phyloP scores from a whole-genome alignment of 208 protist genomes.

The Strigomonas galati region DNA sequence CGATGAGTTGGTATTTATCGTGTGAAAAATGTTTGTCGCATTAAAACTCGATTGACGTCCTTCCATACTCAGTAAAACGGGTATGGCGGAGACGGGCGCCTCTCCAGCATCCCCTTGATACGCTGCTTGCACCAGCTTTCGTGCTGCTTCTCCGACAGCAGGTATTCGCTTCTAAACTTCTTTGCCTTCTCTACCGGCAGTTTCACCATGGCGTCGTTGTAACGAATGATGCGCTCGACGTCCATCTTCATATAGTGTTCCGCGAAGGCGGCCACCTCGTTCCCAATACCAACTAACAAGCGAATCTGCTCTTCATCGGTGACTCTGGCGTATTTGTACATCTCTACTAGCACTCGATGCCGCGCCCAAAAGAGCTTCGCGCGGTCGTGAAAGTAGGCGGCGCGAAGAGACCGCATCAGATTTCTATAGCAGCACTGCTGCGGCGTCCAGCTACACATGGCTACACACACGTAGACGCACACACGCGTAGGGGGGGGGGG shows the following conservation, averaged over 20 bases:
- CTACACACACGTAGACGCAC: too few relatives aligned
- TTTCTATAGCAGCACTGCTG: constrained; percentile 73
- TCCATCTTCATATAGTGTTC: constrained; percentile 80
- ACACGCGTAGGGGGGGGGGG: too few relatives aligned
- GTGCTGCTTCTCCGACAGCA: constrained; percentile 83
- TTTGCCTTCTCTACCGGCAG: constrained; percentile 76
- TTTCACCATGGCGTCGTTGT: constrained; percentile 77
- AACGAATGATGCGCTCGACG: constrained; percentile 72
- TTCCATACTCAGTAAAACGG: constrained; percentile 60
- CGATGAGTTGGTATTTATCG: too few relatives aligned
- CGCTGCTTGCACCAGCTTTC: constrained; percentile 89
- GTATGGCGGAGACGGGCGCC: constrained; percentile 77
- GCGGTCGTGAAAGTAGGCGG: constrained; percentile 82
- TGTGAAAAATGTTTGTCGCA: too few relatives aligned
- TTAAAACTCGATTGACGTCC: too few relatives aligned
- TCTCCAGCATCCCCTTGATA: constrained; percentile 73
- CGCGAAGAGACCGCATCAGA: constrained; percentile 67
- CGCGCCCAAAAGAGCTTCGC: constrained; percentile 87
- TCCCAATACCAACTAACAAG: constrained; percentile 53
- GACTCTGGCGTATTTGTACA: constrained; percentile 83
- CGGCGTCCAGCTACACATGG: constrained; percentile 41
- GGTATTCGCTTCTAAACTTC: constrained; percentile 68
- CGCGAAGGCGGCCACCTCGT: constrained; percentile 72
- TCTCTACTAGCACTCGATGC: constrained; percentile 83
- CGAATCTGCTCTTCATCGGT: constrained; percentile 34